Evolutionary conservation across 352 stramenopile genomes (phyloP), one percentile per base, ranked within the genome.

Genomic region (Pythium sukuiense): DNA sequence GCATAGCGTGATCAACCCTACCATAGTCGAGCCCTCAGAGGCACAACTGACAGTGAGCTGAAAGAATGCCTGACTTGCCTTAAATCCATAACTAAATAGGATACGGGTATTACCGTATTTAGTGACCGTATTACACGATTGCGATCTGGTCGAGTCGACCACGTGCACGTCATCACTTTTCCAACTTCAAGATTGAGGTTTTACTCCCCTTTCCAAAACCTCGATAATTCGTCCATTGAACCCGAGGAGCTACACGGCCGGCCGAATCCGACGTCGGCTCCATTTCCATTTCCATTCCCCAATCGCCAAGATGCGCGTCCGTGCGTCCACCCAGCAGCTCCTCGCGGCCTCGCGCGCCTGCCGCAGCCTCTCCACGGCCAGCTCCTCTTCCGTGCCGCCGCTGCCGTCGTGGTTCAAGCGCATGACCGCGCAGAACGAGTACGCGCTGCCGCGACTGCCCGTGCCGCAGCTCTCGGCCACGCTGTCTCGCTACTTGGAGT

Each of bases 391-490:
- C 11, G 13, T 50, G 45, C 57, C 53, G 24, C 67, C 67, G 43
- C 63, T 61, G 61, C 70, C 70, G n/a, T 30, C 56, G 27, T 81
- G 74, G 74, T 81, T 79, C 69, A 66, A 75, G 53, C 70, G 72
- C 55, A 72, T 81, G 68, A 65, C 65, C 50, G 67, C 68, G 39
- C 71, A 69, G 53, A 81, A 81, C 62, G 71, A 77, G 46, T 81
- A 78, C 50, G 65, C 71, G 32, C 50, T 83, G 54, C 76, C 76
- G 27, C 71, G 72, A 0, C 61, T 97, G 39, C 85, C 89, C 7
- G 83, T 97, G 64, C 90, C 90, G 16, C 71, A 76, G 8, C 74
- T 97, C 16, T 71, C 82, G 35, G 81, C 95, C 45, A 97, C 90
- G 49, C 59, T 94, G 18, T 46, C 80, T 39, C 87, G 81, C 30